phyloP scores from a whole-genome alignment of 2,329 filamentous ascomycete species.

The Cordyceps cicadae region DNA sequence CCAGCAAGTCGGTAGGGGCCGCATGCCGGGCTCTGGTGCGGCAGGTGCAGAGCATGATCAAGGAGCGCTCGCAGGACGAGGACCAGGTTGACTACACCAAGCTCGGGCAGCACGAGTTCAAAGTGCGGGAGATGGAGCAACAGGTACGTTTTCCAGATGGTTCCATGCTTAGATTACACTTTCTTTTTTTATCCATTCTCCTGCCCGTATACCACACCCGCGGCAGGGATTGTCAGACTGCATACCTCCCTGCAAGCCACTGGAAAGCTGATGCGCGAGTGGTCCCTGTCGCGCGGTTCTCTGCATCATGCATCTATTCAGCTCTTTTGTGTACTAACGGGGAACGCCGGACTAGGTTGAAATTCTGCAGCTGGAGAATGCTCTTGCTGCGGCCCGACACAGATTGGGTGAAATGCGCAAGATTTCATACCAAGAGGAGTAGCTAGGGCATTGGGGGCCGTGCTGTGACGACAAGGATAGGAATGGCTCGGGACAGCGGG shows the following conservation, averaged over 20 bases:
- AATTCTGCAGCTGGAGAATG: slow-evolving; percentile 90
- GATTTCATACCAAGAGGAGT: slow-evolving; percentile 83
- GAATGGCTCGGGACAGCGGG: not conserved
- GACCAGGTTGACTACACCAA: slow-evolving; percentile 82
- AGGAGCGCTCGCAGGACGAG: slow-evolving; percentile 72
- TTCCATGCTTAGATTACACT: not conserved
- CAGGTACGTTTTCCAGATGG: slow-evolving; percentile 52
- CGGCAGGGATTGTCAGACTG: not conserved
- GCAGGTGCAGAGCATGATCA: slow-evolving; percentile 92
- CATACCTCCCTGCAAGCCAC: not conserved
- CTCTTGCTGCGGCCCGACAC: slow-evolving; percentile 67
- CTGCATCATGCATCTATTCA: not conserved
- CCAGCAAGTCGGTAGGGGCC: slow-evolving; percentile 83
- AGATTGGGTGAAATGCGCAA: slow-evolving; percentile 96
- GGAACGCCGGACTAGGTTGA: slow-evolving; percentile 59
- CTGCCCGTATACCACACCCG: not conserved
- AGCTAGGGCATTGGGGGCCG: slow-evolving; percentile 22
- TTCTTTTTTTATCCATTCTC: not conserved
- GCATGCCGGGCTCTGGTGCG: slow-evolving; percentile 82
- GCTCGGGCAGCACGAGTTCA: slow-evolving; percentile 91
- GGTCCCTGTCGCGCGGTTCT: not conserved
- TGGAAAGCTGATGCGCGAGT: not conserved
- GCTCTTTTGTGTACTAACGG: slow-evolving; percentile 3
- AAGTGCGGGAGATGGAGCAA: slow-evolving; percentile 98
- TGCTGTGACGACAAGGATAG: not conserved